These are phyloP conservation scores for Phaeomoniella chlamydospora DNA, from an alignment of 2,329 filamentous ascomycete genomes.

Conservation along the genomic window DNA sequence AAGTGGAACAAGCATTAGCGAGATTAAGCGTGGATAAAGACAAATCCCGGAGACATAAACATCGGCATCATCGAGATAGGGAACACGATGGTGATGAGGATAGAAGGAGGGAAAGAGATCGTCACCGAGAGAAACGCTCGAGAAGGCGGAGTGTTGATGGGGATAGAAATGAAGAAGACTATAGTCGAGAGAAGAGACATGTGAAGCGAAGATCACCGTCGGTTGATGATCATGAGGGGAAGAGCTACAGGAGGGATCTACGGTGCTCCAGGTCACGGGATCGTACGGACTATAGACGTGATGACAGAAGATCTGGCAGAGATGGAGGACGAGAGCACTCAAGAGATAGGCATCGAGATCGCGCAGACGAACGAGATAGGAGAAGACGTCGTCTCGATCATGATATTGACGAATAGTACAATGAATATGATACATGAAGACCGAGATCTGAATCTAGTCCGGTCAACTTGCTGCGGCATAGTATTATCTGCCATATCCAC, in stretches of 20 bases:
- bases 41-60: conserved; percentile 31
- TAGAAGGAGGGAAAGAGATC: conserved; percentile 11
- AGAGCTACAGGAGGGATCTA: background rate
- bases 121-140: conserved; percentile 3
- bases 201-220: conserved; percentile 1
- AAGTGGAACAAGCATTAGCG: conserved; percentile 58
- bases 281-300: conserved; percentile 2
- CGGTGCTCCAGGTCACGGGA: background rate
- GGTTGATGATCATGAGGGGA: background rate
- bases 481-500: no score
- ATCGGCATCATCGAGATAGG: conserved; percentile 22
- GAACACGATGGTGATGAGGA: conserved; percentile 13
- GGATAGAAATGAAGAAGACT: background rate
- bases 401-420: no score
- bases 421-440: no score
- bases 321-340: background rate
- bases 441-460: no score
- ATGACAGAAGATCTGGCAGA: background rate
- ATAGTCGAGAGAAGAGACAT: conserved; percentile 3
- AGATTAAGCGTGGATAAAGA: conserved; percentile 34
- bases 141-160: background rate
- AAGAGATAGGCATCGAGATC: background rate
- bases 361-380: background rate
- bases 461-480: no score
- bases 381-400: background rate